Base-by-base conservation (phyloP, 2,329 filamentous ascomycete species). In the Dothistroma pini region DNA sequence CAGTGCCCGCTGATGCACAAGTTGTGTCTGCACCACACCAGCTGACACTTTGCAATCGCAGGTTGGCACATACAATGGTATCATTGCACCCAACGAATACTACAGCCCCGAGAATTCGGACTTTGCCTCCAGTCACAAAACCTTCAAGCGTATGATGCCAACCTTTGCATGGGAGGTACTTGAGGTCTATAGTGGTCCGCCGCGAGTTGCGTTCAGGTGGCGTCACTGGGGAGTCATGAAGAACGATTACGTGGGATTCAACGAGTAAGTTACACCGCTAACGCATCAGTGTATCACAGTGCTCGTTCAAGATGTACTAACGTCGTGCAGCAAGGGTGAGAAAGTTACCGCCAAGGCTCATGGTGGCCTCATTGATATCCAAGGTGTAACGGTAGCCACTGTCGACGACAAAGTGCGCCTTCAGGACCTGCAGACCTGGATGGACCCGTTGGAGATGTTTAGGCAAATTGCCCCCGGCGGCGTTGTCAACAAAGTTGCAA, bases 81-180 rank as follows among this genome's bases (percentile, higher is more conserved):
- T 89, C 72, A 84, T 89, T 64, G 76, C 81, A 10, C 76, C 85
- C 11, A 87, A 86, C 70, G 80, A 85, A 70, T 89, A 83, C 76
- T 89, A 89, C 74, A 83, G 83, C 64, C 84, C 86, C 0, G 78
- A 78, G 54, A 79, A 84, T 61, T 85, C 81, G 2, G 84, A 86
- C 72, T 89, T 89, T 67, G 80, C 81, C 1, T 80, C 78, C 3
- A 87, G 84, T 69, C 86, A 89, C 77, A 88, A 89, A 78, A 85
- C 84, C 0, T 89, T 89, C 74, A 89, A 89, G 77, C 78, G 85
- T 57, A 89, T 89, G 86, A 89, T 89, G 86, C 86, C 86, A 0
- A 85, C 81, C 0, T 89, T 89, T 72, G 86, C 86, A 0, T 89
- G 86, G 86, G 87, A 89, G 74, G 86, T 89, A 1, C 71, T 87